Evolutionary conservation across 1,284 basidiomycete genomes (phyloP).

Genomic region (Fomitopsis betulina): DNA sequence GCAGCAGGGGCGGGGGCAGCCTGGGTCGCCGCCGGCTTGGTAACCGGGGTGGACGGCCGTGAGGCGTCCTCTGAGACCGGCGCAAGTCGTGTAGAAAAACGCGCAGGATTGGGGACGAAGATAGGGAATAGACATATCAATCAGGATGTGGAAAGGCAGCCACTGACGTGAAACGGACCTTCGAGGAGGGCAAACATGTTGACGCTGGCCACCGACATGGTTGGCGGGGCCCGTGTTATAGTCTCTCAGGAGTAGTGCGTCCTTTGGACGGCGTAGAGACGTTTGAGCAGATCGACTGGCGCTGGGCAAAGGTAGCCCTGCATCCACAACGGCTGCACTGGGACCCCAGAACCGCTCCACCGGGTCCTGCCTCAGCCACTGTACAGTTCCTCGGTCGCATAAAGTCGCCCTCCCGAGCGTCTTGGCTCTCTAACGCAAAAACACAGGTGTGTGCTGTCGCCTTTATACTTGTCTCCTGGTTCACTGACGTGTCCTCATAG

Average conservation of each 20-base stretch:
- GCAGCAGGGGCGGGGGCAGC: slow-evolving; percentile 40
- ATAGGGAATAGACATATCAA: neutral
- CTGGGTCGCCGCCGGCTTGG: slow-evolving; percentile 28
- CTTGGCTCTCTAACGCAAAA: slow-evolving; percentile 26
- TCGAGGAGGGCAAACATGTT: slow-evolving; percentile 79
- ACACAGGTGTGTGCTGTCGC: slow-evolving; percentile 47
- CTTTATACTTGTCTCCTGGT: slow-evolving; percentile 9
- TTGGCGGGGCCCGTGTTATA: slow-evolving; percentile 58
- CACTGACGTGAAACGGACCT: slow-evolving; percentile 39
- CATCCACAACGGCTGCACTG: slow-evolving; percentile 5
- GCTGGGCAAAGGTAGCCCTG: slow-evolving; percentile 16
- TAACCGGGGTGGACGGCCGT: slow-evolving; percentile 37
- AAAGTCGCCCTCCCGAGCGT: slow-evolving; percentile 8
- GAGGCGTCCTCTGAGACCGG: slow-evolving; percentile 38
- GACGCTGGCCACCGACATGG: slow-evolving; percentile 83
- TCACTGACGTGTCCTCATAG: slow-evolving; percentile 29
- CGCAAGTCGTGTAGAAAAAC: neutral
- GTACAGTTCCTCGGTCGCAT: slow-evolving; percentile 33
- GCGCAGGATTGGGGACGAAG: slow-evolving; percentile 5
- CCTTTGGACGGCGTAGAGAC: slow-evolving; percentile 23
- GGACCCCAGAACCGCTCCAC: slow-evolving; percentile 22
- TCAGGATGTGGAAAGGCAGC: slow-evolving; percentile 6
- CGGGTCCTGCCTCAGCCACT: slow-evolving; percentile 32
- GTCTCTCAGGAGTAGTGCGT: slow-evolving; percentile 35
- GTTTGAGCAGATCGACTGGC: slow-evolving; percentile 19